Evolutionary conservation across 2,329 filamentous ascomycete genomes (phyloP).

Genomic region (Paecilomyces niveus): DNA sequence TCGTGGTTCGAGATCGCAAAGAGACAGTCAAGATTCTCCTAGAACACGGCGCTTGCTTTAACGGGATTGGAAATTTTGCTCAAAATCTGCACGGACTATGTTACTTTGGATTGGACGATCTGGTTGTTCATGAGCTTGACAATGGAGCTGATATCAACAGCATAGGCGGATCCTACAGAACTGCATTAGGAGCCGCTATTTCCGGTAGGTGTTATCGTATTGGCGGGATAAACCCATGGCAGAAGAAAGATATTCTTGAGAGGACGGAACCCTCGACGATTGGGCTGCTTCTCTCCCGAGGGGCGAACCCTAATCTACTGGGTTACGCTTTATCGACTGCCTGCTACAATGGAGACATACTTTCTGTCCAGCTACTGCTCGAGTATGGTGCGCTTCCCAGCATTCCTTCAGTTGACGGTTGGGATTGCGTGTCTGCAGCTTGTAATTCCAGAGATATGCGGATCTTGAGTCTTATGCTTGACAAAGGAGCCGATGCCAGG

Average conservation of each 20-base stretch:
- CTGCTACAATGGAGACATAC: background rate
- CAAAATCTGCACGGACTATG: slow-evolving; percentile 11
- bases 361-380: background rate
- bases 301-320: slow-evolving; percentile 1
- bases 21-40: slow-evolving; percentile 1
- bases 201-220: background rate
- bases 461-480: background rate
- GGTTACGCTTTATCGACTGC: background rate
- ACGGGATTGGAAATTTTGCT: background rate
- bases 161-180: slow-evolving; percentile 1
- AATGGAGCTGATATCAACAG: slow-evolving; percentile 5
- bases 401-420: background rate
- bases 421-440: background rate
- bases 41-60: slow-evolving; percentile 2
- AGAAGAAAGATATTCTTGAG: background rate
- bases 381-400: background rate
- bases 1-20: background rate
- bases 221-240: background rate
- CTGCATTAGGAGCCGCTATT: slow-evolving; percentile 6
- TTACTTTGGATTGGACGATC: slow-evolving; percentile 6
- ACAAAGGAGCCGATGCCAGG: background rate
- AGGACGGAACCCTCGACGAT: background rate
- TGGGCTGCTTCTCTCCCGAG: slow-evolving; percentile 1
- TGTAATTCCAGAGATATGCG: background rate
- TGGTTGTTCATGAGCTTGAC: slow-evolving; percentile 15